Conservation (phyloP, 139 green algal genomes). For the Diplosphaera chodatii region DNA sequence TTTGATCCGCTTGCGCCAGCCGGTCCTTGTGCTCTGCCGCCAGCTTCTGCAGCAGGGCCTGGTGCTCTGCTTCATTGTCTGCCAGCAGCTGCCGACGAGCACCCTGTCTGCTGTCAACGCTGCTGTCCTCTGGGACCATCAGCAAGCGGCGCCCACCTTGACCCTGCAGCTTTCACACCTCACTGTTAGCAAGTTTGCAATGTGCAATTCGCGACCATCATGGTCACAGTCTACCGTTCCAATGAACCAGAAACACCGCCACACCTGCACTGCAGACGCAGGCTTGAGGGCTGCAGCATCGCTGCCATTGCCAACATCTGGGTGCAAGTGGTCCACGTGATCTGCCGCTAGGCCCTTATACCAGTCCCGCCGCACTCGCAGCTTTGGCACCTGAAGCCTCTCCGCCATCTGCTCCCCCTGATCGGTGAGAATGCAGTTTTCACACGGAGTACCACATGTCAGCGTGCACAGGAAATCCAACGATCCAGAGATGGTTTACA, state of each 20-base stretch:
- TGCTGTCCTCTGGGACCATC: constrained; percentile 2
- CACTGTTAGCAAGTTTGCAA: too few species aligned
- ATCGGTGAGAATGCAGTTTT: too few species aligned
- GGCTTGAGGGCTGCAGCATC: too few species aligned
- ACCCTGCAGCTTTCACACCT: constrained; percentile 1
- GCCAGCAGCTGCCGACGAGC: constrained; percentile 1
- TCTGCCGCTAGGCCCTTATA: constrained; percentile 80
- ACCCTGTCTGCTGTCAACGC: not conserved
- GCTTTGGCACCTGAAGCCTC: constrained; percentile 53
- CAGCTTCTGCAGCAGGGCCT: not conserved
- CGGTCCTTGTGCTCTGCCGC: not conserved
- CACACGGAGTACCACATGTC: too few species aligned
- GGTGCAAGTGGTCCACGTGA: constrained; percentile 78
- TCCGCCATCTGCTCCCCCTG: constrained; percentile 51
- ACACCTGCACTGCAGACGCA: too few species aligned
- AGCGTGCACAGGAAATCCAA: too few species aligned
- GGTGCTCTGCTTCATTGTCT: not conserved
- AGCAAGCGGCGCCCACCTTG: not conserved
- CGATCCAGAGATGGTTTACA: too few species aligned
- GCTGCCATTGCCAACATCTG: constrained; percentile 69
- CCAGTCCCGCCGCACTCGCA: constrained; percentile 78
- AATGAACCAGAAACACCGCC: too few species aligned
- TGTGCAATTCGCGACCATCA: too few species aligned
- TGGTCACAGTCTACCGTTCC: too few species aligned
- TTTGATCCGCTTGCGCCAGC: not conserved